Evolutionary conservation across 2,329 filamentous ascomycete species (phyloP), one percentile per base, ranked within the genome.

Genomic region (Sarocladium kiliense): DNA sequence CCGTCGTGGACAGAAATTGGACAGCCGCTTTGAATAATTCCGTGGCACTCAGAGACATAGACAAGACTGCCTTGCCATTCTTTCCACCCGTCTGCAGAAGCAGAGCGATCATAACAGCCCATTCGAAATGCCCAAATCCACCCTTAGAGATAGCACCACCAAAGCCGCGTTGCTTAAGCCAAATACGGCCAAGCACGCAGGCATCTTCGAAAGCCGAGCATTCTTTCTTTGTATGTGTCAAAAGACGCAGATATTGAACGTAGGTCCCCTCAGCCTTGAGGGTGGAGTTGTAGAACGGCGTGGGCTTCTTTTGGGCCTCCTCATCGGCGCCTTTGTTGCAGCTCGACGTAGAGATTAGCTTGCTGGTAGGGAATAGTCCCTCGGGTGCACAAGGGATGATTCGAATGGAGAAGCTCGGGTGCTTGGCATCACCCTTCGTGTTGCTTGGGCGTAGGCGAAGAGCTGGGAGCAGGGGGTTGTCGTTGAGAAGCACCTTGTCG

Each of bases 51-150:
- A 96, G 88, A 7, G 89, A 89, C 4, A 83, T 78, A 5, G 91
- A 91, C 16, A 97, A 77, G 5, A 89, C 74, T 2, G 87, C 80
- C 59, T 85, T 81, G 2, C 88, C 88, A 57, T 86, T 86, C 6
- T 83, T 80, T 6, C 86, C 87, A 25, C 89, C 89, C n/a, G 82
- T 84, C 68, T 91, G 85, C 41, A 97, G 77, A 2, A 97, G 75
- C 14, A 96, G 76, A 30, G 92, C 89, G 66, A 92, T 81, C 50
- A 94, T 74, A n/a, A 84, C 74, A 0, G 88, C 81, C 90, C 91
- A 97, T 68, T 99, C 94, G 60, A 96, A 96, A 61, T 90, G 85
- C 2, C 94, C 94, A 67, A 99, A 97, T 0, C 94, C 94, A 44
- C 94, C 93, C 42, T 79, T 75, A 2, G 82, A 78, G n/a, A 91